A percentile compares a stretch with the other conserved stretches of the same genome.
These are phyloP conservation scores for Eucalyptus sideroxylon DNA, from an alignment of 345 rosid genomes.

Conservation along the genomic window DNA sequence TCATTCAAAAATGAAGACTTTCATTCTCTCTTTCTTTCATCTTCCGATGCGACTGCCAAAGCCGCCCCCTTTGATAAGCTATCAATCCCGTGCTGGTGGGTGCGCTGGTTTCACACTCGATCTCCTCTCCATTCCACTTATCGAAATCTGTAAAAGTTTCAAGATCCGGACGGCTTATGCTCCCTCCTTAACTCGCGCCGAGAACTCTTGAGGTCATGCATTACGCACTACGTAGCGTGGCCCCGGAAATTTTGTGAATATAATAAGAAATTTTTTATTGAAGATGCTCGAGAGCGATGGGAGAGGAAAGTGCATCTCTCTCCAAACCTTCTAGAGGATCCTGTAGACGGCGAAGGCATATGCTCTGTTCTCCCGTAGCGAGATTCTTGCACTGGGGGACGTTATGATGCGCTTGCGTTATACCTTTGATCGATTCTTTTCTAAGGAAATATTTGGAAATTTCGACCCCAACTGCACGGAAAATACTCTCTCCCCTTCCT, in stretches of 20 bases:
- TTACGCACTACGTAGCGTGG: not conserved
- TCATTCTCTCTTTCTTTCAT: not conserved
- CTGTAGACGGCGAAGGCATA: not conserved
- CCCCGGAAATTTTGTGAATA: not conserved
- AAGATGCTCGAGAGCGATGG: not conserved
- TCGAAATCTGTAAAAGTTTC: not conserved
- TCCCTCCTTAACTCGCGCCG: not conserved
- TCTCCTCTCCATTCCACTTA: not conserved
- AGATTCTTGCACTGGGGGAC: not conserved
- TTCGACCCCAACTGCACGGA: not conserved
- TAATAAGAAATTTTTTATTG: not conserved
- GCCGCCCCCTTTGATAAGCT: not conserved
- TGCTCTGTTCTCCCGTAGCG: not conserved
- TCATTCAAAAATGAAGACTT: not conserved
- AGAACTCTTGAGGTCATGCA: not conserved
- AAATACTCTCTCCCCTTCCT: not conserved
- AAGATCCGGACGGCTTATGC: not conserved
- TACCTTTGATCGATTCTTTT: not conserved
- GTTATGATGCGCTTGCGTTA: not conserved
- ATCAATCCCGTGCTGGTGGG: not conserved
- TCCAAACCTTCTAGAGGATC: not conserved
- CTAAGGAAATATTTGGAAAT: not conserved
- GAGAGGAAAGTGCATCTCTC: not conserved
- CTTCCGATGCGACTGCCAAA: not conserved
- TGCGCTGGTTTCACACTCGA: not conserved